A percentile compares a stretch with the other conserved stretches of the same genome.
Conservation (phyloP, 1,139 yeast genomes). For the Kluyveromyces sp. region DNA sequence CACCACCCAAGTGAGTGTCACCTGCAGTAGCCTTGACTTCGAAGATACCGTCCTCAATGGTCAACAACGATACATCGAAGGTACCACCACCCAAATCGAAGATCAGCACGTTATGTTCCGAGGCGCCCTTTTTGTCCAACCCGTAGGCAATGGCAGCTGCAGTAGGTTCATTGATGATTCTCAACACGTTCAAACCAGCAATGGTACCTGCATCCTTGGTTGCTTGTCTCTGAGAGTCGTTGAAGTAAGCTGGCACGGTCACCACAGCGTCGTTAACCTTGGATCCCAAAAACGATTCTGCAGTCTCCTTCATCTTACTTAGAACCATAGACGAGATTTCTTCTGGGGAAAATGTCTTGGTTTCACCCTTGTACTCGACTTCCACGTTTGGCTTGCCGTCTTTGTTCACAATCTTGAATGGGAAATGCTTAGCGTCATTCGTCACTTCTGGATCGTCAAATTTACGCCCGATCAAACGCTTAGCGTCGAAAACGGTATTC, state of each 20-base stretch:
- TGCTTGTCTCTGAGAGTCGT: slow-evolving; percentile 98
- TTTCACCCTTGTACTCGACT: slow-evolving; percentile 62
- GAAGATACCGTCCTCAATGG: slow-evolving; percentile 92
- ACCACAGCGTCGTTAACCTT: slow-evolving; percentile 67
- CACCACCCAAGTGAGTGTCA: slow-evolving; percentile 98
- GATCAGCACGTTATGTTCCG: slow-evolving; percentile 81
- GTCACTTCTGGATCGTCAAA: slow-evolving; percentile 52
- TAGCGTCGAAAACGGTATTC: slow-evolving; percentile 62
- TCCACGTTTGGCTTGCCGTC: slow-evolving; percentile 55
- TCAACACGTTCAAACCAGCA: slow-evolving; percentile 89
- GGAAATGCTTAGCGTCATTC: slow-evolving; percentile 55
- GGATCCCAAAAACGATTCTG: slow-evolving; percentile 57
- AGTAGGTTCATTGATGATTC: slow-evolving; percentile 96
- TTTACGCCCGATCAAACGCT: slow-evolving; percentile 63
- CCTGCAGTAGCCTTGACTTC: slow-evolving; percentile 98
- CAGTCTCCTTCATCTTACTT: slow-evolving; percentile 60
- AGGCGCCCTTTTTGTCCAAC: slow-evolving; percentile 74
- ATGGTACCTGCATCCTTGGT: slow-evolving; percentile 97
- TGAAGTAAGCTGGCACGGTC: slow-evolving; percentile 93
- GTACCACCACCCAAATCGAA: slow-evolving; percentile 99
- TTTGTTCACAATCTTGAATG: slow-evolving; percentile 51
- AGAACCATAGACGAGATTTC: slow-evolving; percentile 64
- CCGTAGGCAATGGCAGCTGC: slow-evolving; percentile 99
- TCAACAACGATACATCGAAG: slow-evolving; percentile 87
- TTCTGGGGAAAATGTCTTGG: slow-evolving; percentile 57